Conservation (phyloP, 2,329 filamentous ascomycete genomes). For the Xylariaceae sp. region DNA sequence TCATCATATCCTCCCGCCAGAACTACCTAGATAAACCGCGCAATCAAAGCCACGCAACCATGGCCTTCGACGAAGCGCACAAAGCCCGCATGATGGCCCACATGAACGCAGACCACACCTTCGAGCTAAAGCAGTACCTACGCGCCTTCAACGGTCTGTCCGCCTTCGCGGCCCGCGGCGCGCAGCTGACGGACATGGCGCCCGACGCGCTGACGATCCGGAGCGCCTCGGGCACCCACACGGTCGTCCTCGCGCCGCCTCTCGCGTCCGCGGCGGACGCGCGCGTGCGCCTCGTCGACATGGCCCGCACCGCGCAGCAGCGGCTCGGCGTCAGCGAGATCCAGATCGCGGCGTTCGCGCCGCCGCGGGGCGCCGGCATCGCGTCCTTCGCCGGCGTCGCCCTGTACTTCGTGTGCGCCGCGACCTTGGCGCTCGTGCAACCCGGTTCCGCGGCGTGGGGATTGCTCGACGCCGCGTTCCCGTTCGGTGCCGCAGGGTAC, state of each 20-base stretch:
- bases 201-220: slow-evolving; percentile 64
- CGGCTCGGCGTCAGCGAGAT: slow-evolving; percentile 61
- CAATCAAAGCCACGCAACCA: background rate
- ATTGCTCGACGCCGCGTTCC: slow-evolving; percentile 53
- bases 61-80: slow-evolving; percentile 45
- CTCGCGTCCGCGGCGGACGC: slow-evolving; percentile 70
- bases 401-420: slow-evolving; percentile 57
- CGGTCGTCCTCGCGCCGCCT: slow-evolving; percentile 69
- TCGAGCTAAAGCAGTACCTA: slow-evolving; percentile 77
- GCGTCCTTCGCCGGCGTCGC: slow-evolving; percentile 58
- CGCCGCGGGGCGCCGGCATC: slow-evolving; percentile 49
- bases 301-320: slow-evolving; percentile 61
- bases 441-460: slow-evolving; percentile 55
- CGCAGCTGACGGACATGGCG: slow-evolving; percentile 67
- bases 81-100: slow-evolving; percentile 72
- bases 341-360: slow-evolving; percentile 44
- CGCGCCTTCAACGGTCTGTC: slow-evolving; percentile 68
- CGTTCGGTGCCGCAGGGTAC: slow-evolving; percentile 60
- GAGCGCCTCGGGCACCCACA: slow-evolving; percentile 51
- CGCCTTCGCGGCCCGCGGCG: slow-evolving; percentile 55
- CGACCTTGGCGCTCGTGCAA: slow-evolving; percentile 52
- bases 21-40: background rate
- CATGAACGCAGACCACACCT: slow-evolving; percentile 83
- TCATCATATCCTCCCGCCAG: background rate
- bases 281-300: slow-evolving; percentile 70